Evolutionary conservation across 2,329 filamentous ascomycete species (phyloP).

Genomic region (Fusarium burgessii): DNA sequence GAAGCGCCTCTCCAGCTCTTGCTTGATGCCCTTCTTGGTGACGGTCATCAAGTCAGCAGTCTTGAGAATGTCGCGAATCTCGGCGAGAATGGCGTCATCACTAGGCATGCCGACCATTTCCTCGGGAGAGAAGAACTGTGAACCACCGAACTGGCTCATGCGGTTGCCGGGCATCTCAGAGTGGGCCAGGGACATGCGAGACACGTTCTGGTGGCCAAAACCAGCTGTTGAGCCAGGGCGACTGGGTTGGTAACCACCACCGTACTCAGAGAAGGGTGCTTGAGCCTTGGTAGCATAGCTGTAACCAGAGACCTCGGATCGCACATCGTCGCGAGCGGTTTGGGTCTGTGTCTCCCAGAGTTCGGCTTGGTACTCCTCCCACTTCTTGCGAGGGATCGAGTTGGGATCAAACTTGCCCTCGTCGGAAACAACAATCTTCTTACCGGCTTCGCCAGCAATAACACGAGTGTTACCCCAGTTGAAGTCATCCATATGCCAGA

Average conservation of each 20-base stretch:
- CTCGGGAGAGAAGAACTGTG: slow-evolving; percentile 70
- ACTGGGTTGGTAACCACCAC: slow-evolving; percentile 70
- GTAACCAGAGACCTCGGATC: slow-evolving; percentile 91
- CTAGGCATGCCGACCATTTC: slow-evolving; percentile 82
- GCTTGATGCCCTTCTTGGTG: slow-evolving; percentile 98
- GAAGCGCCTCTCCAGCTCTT: slow-evolving; percentile 91
- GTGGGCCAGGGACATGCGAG: slow-evolving; percentile 83
- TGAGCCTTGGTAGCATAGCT: slow-evolving; percentile 91
- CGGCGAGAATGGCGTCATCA: slow-evolving; percentile 89
- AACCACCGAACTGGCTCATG: slow-evolving; percentile 71
- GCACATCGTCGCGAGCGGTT: slow-evolving; percentile 82
- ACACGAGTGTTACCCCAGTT: slow-evolving; percentile 99
- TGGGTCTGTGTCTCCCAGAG: slow-evolving; percentile 96
- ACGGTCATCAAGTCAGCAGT: slow-evolving; percentile 97
- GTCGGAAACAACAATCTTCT: slow-evolving; percentile 92
- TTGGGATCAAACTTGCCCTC: slow-evolving; percentile 97
- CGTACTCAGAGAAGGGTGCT: slow-evolving; percentile 76
- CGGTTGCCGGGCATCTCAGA: slow-evolving; percentile 73
- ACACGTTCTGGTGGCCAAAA: slow-evolving; percentile 60
- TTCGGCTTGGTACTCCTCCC: slow-evolving; percentile 99
- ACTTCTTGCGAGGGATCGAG: slow-evolving; percentile 96
- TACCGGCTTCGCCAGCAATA: slow-evolving; percentile 91
- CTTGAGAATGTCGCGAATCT: slow-evolving; percentile 93
- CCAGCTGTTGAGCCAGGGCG: slow-evolving; percentile 68
- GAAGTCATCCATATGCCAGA: slow-evolving; percentile 99